Evolutionary conservation across 352 stramenopile genomes (phyloP).

Genomic region (Globisporangium mamillatum): DNA sequence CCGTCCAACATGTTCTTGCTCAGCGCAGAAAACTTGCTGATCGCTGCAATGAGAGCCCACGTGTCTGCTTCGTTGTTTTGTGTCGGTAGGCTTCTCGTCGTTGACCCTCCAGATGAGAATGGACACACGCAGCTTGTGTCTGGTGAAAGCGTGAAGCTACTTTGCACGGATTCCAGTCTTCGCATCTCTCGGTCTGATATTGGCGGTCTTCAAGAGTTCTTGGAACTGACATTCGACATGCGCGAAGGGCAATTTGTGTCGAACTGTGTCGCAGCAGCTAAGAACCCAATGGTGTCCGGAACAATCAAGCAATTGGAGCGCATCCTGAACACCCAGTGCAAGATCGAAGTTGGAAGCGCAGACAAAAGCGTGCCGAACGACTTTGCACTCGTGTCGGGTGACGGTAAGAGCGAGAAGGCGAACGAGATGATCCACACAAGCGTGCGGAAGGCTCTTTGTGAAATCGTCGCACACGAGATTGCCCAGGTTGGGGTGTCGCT

Average conservation of each 20-base stretch:
- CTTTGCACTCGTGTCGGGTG: slow-evolving; percentile 68
- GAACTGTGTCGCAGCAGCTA: slow-evolving; percentile 60
- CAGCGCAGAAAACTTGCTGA: slow-evolving; percentile 70
- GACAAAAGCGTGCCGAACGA: slow-evolving; percentile 48
- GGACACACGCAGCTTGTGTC: slow-evolving; percentile 61
- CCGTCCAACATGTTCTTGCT: slow-evolving; percentile 78
- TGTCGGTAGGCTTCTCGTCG: slow-evolving; percentile 62
- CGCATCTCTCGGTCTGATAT: slow-evolving; percentile 68
- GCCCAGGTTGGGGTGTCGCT: slow-evolving; percentile 69
- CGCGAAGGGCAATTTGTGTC: slow-evolving; percentile 68
- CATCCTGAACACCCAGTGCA: slow-evolving; percentile 76
- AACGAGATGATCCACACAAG: slow-evolving; percentile 70
- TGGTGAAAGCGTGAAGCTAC: slow-evolving; percentile 65
- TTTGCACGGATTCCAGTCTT: slow-evolving; percentile 59
- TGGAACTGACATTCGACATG: slow-evolving; percentile 83
- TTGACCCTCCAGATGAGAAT: slow-evolving; percentile 60
- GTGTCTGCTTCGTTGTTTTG: slow-evolving; percentile 71
- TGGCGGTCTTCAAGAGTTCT: slow-evolving; percentile 68
- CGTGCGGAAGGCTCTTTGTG: slow-evolving; percentile 69
- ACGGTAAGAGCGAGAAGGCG: slow-evolving; percentile 68
- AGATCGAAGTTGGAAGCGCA: slow-evolving; percentile 58
- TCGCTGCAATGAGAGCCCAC: slow-evolving; percentile 74
- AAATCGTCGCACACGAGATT: slow-evolving; percentile 85
- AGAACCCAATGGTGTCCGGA: slow-evolving; percentile 50
- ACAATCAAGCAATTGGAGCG: slow-evolving; percentile 64